Percentiles rank a stretch among this genome's conserved stretches.
These are phyloP conservation scores for Jaltomata sinuosa DNA, from an alignment of 257 asterid species.

Conservation along the genomic window DNA sequence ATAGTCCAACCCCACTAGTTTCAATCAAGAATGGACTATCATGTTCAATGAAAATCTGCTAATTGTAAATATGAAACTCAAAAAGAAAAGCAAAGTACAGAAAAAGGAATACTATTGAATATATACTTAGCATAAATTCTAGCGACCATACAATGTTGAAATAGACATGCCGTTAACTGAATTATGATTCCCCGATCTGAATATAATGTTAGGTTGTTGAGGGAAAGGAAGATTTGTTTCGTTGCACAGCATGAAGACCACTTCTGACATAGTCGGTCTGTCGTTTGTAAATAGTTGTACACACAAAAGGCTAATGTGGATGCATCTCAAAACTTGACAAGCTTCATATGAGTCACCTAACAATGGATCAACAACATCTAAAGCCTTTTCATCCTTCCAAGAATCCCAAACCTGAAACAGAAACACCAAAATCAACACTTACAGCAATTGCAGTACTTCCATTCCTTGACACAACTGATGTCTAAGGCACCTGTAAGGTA, in stretches of 20 bases:
- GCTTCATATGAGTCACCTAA: neutral
- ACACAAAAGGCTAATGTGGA: constrained; percentile 24
- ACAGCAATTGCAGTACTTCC: neutral
- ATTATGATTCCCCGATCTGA: constrained; percentile 3
- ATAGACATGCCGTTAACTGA: neutral
- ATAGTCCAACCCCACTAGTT: neutral
- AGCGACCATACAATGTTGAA: neutral
- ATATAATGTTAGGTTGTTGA: constrained; percentile 16
- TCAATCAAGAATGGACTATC: neutral
- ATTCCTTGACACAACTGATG: neutral
- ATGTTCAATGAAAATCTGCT: neutral
- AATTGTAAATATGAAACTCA: neutral
- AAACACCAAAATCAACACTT: neutral
- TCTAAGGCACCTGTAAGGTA: neutral
- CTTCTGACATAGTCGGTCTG: constrained; percentile 23
- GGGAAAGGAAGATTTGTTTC: constrained; percentile 16
- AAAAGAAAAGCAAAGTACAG: neutral
- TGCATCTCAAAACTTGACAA: constrained; percentile 17
- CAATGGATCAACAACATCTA: constrained; percentile 12
- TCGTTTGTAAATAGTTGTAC: constrained; percentile 22
- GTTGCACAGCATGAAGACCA: constrained; percentile 11
- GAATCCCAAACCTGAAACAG: constrained; percentile 18
- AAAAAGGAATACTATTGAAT: neutral
- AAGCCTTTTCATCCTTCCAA: constrained; percentile 23
- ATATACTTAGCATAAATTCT: neutral